These are phyloP conservation scores for Aphanomyces invadans DNA, from an alignment of 352 stramenopile genomes.

Conservation along the genomic window DNA sequence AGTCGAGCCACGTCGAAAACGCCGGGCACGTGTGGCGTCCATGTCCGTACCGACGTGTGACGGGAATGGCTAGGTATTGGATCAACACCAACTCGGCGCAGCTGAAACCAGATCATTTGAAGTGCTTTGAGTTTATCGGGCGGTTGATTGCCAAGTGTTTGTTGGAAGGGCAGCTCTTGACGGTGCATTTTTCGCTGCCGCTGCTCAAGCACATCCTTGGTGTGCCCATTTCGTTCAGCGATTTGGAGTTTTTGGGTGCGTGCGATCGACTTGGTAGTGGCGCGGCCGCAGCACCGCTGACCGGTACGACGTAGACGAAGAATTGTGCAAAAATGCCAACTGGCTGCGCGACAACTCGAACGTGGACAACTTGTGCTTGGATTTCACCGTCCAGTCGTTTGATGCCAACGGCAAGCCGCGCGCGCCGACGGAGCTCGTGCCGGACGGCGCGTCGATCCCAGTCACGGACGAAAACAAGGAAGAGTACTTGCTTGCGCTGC, in stretches of 20 bases:
- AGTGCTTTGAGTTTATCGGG: constrained; percentile 67
- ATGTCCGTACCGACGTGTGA: no score
- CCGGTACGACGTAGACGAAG: constrained; percentile 53
- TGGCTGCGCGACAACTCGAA: constrained; percentile 64
- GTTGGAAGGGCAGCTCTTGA: constrained; percentile 66
- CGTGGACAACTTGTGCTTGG: constrained; percentile 53
- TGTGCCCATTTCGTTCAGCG: constrained; percentile 23
- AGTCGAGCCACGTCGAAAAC: constrained; percentile 60
- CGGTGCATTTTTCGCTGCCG: constrained; percentile 64
- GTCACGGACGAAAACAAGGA: constrained; percentile 94
- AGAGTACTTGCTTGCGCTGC: constrained; percentile 92
- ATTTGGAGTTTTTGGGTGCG: constrained; percentile 36
- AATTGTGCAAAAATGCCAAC: constrained; percentile 53
- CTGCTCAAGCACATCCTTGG: constrained; percentile 78
- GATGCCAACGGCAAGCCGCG: constrained; percentile 43
- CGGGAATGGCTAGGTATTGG: constrained; percentile 61
- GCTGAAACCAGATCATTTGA: constrained; percentile 60
- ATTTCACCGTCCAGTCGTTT: constrained; percentile 62
- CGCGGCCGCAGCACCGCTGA: no score
- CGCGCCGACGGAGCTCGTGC: constrained; percentile 84
- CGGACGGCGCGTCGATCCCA: constrained; percentile 78
- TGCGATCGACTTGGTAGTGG: not conserved
- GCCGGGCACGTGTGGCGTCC: constrained; percentile 34
- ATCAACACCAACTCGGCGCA: constrained; percentile 69
- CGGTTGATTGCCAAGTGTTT: constrained; percentile 70